Base-by-base conservation (phyloP, 2,329 filamentous ascomycete species). In the Penicillium sp. region DNA sequence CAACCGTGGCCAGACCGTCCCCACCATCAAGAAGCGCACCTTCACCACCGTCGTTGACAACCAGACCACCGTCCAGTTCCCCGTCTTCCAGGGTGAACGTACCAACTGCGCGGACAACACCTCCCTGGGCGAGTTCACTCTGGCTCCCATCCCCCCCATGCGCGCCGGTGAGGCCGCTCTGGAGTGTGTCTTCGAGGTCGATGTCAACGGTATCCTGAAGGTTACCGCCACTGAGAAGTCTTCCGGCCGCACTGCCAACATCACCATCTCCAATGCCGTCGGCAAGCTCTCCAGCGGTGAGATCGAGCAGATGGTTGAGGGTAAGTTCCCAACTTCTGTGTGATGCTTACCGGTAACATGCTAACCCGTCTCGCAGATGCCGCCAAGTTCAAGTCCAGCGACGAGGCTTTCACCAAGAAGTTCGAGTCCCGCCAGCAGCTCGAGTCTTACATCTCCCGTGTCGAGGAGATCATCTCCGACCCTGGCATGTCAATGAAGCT, bases 131-230 rank as follows among this genome's bases (percentile, higher is more conserved):
- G 94, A 97, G 79, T 99, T 97, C 79, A 96, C 92, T 54, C 82
- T 99, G 58, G 88, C 91, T 65, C 94, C 92, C 41, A 92, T 82
- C 76, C 92, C 81, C 77, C 82, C 82, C 6, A 87, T 96, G 90
- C 87, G 87, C 70, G 92, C 94, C 70, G 92, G 94, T 74, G 94
- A 99, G 74, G 89, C 94, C 65, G 92, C 95, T 63, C 88, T 99
- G 41, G 94, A 99, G 80, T 89, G 92, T 66, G 91, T 97, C 75
- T 97, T 99, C 79, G 94, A 99, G 81, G 94, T 99, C 72, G 94
- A 99, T 67, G 94, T 96, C 84, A 99, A 99, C 83, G 94, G 94
- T 87, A 96, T 96, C 75, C 87, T 99, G 63, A 99, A 99, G 87
- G 94, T 97, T 70, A 97, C 92, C 59, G 94, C 94, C 64, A 96